phyloP scores from a whole-genome alignment of 2,329 filamentous ascomycete genomes.

The Alternaria atra region DNA sequence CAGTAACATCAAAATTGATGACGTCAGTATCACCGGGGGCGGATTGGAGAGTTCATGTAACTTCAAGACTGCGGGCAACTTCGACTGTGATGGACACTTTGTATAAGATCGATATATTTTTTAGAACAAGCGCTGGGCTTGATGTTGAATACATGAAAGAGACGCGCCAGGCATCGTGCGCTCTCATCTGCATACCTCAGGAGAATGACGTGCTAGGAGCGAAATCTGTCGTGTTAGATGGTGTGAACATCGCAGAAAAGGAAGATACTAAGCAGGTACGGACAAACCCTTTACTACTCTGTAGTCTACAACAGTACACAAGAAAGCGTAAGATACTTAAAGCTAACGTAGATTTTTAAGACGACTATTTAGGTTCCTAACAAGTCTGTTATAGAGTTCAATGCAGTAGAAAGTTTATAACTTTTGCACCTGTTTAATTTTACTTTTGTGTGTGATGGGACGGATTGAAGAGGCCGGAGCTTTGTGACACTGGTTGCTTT shows the following conservation, averaged over 20 bases:
- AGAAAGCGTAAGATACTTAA: no score
- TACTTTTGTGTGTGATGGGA: no score
- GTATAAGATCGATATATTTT: neutral
- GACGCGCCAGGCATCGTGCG: neutral
- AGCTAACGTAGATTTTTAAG: no score
- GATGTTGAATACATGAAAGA: neutral
- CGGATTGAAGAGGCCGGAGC: no score
- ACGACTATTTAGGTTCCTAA: no score
- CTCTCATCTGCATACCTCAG: neutral
- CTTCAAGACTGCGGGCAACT: constrained; percentile 38
- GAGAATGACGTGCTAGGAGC: neutral
- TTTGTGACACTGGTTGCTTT: neutral
- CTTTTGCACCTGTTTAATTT: no score
- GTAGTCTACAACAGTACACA: no score
- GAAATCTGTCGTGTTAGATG: neutral
- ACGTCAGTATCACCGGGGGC: constrained; percentile 50
- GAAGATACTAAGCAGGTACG: no score
- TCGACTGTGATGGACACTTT: constrained; percentile 36
- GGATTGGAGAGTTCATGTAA: constrained; percentile 47
- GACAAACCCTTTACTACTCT: no score
- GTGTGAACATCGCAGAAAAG: neutral
- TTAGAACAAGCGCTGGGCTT: neutral
- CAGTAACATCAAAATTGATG: constrained; percentile 62
- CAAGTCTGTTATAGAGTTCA: no score
- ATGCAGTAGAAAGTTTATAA: no score